These are phyloP conservation scores for Chloranthus sessilifolius DNA, from an alignment of 164 flowering plant species.

Conservation along the genomic window DNA sequence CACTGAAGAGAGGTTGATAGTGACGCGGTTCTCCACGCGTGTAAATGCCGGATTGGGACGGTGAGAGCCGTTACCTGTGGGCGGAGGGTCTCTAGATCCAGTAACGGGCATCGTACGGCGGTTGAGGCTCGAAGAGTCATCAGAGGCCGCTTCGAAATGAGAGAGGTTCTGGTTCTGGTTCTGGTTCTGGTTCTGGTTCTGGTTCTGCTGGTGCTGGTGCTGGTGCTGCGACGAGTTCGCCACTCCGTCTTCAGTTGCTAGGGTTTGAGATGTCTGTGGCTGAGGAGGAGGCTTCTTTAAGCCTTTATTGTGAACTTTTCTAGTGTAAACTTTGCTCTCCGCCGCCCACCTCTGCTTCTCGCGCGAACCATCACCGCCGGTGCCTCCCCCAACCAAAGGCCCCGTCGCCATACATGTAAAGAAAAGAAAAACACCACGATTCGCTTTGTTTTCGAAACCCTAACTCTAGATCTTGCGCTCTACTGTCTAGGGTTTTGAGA, in stretches of 20 bases:
- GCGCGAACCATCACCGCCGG: constrained; percentile 40
- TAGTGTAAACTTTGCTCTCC: constrained; percentile 48
- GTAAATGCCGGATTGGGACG: constrained; percentile 6
- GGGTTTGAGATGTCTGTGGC: constrained; percentile 11
- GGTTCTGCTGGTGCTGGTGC: constrained; percentile 5
- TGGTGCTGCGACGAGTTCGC: constrained; percentile 27
- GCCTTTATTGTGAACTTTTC: constrained; percentile 46
- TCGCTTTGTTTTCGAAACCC: no score
- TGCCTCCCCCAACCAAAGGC: constrained; percentile 36
- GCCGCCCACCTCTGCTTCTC: constrained; percentile 54
- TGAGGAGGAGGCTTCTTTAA: constrained; percentile 16
- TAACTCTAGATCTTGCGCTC: no score
- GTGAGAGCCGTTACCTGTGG: constrained; percentile 13
- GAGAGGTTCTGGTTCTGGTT: no score
- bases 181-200: no score
- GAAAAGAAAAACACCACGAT: no score
- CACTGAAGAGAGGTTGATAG: constrained; percentile 34
- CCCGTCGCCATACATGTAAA: constrained; percentile 76
- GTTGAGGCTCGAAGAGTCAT: constrained; percentile 41
- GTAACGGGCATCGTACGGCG: constrained; percentile 15
- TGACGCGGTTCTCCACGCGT: constrained; percentile 34
- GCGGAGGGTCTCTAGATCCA: constrained; percentile 9
- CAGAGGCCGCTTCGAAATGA: constrained; percentile 34
- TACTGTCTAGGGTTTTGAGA: neutral
- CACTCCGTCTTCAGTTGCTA: constrained; percentile 19